These are phyloP conservation scores for Paramecium caudatum DNA, from an alignment of 73 alveolate species.

Conservation along the genomic window DNA sequence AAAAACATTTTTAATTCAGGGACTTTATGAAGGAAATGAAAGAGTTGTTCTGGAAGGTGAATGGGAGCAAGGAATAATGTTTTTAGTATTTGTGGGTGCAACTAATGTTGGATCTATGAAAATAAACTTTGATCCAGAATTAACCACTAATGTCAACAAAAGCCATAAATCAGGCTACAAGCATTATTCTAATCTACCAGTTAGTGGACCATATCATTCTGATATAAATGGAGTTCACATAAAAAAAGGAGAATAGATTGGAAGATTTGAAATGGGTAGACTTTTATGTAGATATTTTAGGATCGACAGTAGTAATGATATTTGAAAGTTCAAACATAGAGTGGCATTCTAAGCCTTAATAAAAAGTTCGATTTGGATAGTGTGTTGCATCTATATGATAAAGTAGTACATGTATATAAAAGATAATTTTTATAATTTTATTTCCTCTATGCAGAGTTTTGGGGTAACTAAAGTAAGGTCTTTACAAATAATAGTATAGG, in stretches of 20 bases:
- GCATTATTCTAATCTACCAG: neutral
- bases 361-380: conserved; percentile 55
- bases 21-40: conserved; percentile 84
- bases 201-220: neutral
- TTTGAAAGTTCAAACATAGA: conserved; percentile 83
- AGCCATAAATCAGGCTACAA: conserved; percentile 70
- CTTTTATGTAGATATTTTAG: neutral
- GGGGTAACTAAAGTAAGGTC: too few species aligned
- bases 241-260: conserved; percentile 88
- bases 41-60: conserved; percentile 90
- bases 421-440: too few species aligned
- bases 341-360: neutral
- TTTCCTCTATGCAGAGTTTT: too few species aligned
- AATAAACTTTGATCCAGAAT: conserved; percentile 78
- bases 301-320: conserved; percentile 83
- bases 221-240: conserved; percentile 70
- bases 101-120: conserved; percentile 89
- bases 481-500: too few species aligned
- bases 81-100: conserved; percentile 86
- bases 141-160: conserved; percentile 43
- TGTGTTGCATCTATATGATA: conserved; percentile 51
- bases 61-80: conserved; percentile 87
- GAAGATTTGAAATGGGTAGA: conserved; percentile 85
- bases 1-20: conserved; percentile 70
- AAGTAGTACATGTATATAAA: too few species aligned